Percentiles rank a stretch among this genome's conserved stretches.
phyloP scores from a whole-genome alignment of 352 stramenopile genomes.

The Phytophthora hybrid region DNA sequence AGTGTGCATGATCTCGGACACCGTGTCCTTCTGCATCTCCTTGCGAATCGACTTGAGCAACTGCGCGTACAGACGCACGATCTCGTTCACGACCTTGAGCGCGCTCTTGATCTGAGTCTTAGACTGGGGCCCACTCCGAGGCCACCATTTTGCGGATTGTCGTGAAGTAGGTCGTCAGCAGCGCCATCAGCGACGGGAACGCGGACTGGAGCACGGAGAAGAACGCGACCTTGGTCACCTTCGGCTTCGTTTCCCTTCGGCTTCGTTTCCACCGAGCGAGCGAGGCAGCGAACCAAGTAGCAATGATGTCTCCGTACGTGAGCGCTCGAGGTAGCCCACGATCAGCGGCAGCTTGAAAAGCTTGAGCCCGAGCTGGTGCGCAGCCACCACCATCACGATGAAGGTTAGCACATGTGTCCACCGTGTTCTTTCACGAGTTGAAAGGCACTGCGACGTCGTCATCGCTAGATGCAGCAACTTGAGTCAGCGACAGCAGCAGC shows the following conservation, averaged over 20 bases:
- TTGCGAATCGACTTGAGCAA: constrained; percentile 84
- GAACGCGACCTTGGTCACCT: constrained; percentile 79
- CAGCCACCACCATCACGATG: no score
- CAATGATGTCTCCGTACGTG: constrained; percentile 77
- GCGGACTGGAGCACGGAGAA: constrained; percentile 65
- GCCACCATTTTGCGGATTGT: constrained; percentile 64
- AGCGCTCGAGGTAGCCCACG: no score
- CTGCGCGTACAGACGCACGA: constrained; percentile 79
- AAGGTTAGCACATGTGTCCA: no score
- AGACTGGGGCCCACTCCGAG: constrained; percentile 35
- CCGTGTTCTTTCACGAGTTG: no score
- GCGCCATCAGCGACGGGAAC: constrained; percentile 65
- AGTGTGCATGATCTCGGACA: constrained; percentile 74
- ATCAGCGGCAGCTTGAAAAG: no score
- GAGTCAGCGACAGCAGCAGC: no score
- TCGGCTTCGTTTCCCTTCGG: no score
- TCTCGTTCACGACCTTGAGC: constrained; percentile 83
- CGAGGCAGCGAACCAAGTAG: constrained; percentile 73
- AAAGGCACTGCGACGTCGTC: no score
- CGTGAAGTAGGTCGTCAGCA: constrained; percentile 78
- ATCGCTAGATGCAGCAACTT: no score
- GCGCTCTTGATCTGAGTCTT: constrained; percentile 66
- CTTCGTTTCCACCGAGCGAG: constrained; percentile 77
- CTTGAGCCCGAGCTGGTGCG: no score
- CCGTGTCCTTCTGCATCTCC: constrained; percentile 81